Evolutionary conservation across 225 moss, liverwort and hornwort genomes (phyloP), one percentile per base, ranked within the genome.

Genomic region (Ulota crispa): DNA sequence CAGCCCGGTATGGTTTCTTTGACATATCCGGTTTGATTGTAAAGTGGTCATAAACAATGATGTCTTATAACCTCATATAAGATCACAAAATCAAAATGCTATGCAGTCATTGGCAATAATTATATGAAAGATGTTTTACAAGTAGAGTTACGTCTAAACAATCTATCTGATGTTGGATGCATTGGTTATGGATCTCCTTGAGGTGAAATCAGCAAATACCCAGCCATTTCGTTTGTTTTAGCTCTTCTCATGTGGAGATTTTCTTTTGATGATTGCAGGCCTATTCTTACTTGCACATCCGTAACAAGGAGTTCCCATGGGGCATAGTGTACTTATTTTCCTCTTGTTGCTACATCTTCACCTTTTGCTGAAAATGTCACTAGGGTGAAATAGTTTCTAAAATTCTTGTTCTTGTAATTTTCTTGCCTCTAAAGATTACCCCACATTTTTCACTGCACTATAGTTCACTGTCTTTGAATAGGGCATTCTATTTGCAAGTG

Each of bases 281-380:
- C 20, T 90, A 80, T 28, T 86, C 90, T 53, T 90, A 90, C 77
- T 77, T 90, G 53, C 90, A 82, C 64, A 90, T 90, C 41, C 90
- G 88, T 30, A 88, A 82, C 79, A 90, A 90, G 78, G 61, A 83
- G 66, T 90, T 90, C 7, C 90, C 90, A 53, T 90, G 90, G 90
- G 90, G 90, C 88, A 80, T 55, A 80, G 61, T 34, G 7, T 63
- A 10, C 27, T 67, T 26, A 1, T 27, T 71, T 14, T 66, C 73
- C 73, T 78, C 55, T 54, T 15, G 9, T 27, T 50, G 16, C 66
- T 74, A 7, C 47, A 56, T 26, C 11, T 8, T 26, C 32, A 0
- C 52, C 36, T 61, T 62, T n/a, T 32, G 47, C 43, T 73, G 65
- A 64, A 23, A 81, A 57, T 45, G 20, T 68, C 34, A 14, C 6